These are phyloP conservation scores for Cladosporium oxysporum DNA, from an alignment of 2,329 filamentous ascomycete genomes.

Conservation along the genomic window DNA sequence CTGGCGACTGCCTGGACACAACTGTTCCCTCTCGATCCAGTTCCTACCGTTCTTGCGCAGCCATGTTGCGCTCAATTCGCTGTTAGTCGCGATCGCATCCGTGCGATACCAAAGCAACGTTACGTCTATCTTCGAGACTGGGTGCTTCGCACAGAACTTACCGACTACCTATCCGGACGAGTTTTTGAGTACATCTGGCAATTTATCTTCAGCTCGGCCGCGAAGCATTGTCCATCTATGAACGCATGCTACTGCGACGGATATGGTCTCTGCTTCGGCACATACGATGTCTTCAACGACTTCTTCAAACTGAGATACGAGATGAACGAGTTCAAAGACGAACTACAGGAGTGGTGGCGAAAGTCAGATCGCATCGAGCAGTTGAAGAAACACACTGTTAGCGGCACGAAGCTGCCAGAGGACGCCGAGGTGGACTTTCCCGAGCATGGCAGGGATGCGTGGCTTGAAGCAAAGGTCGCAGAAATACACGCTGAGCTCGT, in stretches of 20 bases:
- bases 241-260: conserved; percentile 65
- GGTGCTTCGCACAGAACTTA: conserved; percentile 59
- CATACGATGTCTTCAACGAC: conserved; percentile 49
- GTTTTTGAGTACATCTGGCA: conserved; percentile 68
- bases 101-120: conserved; percentile 52
- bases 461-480: conserved; percentile 48
- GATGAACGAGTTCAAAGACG: conserved; percentile 43
- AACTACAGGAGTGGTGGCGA: conserved; percentile 47
- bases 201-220: conserved; percentile 58
- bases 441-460: conserved; percentile 45
- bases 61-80: conserved; percentile 68
- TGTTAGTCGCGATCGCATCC: conserved; percentile 59
- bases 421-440: conserved; percentile 38
- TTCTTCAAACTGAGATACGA: conserved; percentile 51
- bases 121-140: conserved; percentile 62
- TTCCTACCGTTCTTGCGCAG: conserved; percentile 56
- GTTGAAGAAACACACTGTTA: conserved; percentile 41
- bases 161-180: conserved; percentile 58
- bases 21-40: conserved; percentile 50
- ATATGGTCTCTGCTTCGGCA: conserved; percentile 63
- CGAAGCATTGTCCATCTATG: conserved; percentile 54
- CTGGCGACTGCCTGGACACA: conserved; percentile 50
- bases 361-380: conserved; percentile 41
- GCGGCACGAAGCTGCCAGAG: conserved; percentile 42
- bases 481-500: conserved; percentile 47